Conservation (phyloP, 108 stramenopile species). For the Epipyxis sp. region DNA sequence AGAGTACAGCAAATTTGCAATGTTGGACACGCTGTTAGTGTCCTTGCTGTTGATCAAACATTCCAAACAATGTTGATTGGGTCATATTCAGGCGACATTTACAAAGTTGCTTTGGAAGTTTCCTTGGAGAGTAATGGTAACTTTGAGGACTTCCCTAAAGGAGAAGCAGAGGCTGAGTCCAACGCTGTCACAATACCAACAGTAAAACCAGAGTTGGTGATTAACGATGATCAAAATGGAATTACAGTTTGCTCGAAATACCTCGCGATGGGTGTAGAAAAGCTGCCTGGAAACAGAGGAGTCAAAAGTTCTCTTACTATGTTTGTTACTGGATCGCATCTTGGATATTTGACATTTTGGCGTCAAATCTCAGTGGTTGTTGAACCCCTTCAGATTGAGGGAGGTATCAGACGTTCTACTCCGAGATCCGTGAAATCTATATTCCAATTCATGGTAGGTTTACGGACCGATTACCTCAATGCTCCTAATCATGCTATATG, state of each 20-base stretch:
- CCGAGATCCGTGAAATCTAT: not conserved
- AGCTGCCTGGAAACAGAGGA: not conserved
- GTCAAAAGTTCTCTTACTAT: not conserved
- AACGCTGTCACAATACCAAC: not conserved
- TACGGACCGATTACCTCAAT: no score
- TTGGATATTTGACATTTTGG: not conserved
- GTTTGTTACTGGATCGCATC: not conserved
- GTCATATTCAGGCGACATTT: not conserved
- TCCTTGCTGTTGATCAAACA: not conserved
- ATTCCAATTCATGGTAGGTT: not conserved
- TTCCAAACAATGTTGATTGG: not conserved
- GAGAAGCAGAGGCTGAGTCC: not conserved
- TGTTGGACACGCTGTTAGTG: not conserved
- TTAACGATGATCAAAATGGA: not conserved
- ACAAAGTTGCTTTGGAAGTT: not conserved
- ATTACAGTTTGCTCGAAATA: conserved; percentile 1
- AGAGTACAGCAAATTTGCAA: not conserved
- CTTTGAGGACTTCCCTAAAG: no score
- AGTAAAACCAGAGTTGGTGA: not conserved
- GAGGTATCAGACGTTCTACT: not conserved
- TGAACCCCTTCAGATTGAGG: not conserved
- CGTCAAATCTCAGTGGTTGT: not conserved
- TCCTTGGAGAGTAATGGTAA: no score
- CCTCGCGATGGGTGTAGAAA: not conserved
- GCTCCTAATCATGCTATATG: not conserved